Conservation (phyloP, 2,329 filamentous ascomycete species). For the Phoma sp. region DNA sequence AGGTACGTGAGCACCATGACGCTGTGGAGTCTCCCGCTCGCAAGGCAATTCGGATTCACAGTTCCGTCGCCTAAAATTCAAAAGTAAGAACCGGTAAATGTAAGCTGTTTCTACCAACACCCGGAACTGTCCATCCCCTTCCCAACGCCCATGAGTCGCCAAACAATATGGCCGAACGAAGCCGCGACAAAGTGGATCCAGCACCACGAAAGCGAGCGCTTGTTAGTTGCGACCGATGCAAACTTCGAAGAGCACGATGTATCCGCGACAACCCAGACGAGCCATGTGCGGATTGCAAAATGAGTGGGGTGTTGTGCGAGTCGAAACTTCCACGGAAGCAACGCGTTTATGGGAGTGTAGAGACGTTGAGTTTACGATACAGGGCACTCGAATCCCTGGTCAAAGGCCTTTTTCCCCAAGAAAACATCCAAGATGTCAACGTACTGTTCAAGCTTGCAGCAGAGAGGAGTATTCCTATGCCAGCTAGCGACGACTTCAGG, state of each 20-base stretch:
- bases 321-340: slow-evolving; percentile 56
- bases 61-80: slow-evolving; percentile 12
- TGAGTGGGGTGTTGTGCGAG: slow-evolving; percentile 51
- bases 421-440: slow-evolving; percentile 50
- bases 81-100: slow-evolving; percentile 1
- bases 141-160: slow-evolving; percentile 10
- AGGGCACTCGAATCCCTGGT: slow-evolving; percentile 54
- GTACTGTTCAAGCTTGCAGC: slow-evolving; percentile 51
- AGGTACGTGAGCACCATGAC: slow-evolving; percentile 18
- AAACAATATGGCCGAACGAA: slow-evolving; percentile 16
- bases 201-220: slow-evolving; percentile 38
- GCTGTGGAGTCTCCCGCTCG: slow-evolving; percentile 15
- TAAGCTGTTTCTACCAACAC: slow-evolving; percentile 13
- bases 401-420: slow-evolving; percentile 52
- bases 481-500: slow-evolving; percentile 36
- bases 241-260: slow-evolving; percentile 38
- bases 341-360: slow-evolving; percentile 56
- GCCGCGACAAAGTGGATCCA: slow-evolving; percentile 26
- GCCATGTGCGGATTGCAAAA: slow-evolving; percentile 51
- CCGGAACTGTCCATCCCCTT: slow-evolving; percentile 12
- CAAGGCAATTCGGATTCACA: slow-evolving; percentile 9
- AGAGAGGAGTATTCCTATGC: slow-evolving; percentile 50
- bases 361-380: slow-evolving; percentile 55
- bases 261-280: slow-evolving; percentile 38
- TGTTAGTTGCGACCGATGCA: slow-evolving; percentile 43